Evolutionary conservation across 441 rosid species (phyloP).

Genomic region (Gossypium davidsonii): DNA sequence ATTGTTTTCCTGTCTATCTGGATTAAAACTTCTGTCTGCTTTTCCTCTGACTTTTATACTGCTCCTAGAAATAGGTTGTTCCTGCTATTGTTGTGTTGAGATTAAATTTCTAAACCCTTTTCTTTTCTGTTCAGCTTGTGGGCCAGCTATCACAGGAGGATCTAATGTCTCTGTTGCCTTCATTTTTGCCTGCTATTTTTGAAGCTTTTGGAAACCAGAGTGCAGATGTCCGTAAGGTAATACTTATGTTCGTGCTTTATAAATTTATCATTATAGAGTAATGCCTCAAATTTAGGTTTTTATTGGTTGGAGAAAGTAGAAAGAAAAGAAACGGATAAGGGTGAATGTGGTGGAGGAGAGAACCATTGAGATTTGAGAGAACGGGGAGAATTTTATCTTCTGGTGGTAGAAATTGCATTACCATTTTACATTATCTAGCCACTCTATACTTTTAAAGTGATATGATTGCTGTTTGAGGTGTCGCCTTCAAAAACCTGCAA

Average conservation of each 20-base stretch:
- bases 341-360: neutral
- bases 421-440: neutral
- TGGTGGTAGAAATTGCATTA: neutral
- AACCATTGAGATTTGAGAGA: neutral
- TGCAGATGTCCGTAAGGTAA: conserved; percentile 98
- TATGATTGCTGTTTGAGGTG: neutral
- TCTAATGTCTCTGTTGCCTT: conserved; percentile 68
- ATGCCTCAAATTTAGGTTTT: neutral
- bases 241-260: neutral
- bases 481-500: neutral
- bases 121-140: conserved; percentile 58
- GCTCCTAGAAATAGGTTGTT: neutral
- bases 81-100: neutral
- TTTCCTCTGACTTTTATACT: neutral
- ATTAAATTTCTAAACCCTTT: neutral
- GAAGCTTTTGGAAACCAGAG: conserved; percentile 97
- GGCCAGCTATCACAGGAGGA: conserved; percentile 88
- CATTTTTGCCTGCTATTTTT: conserved; percentile 85
- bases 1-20: neutral
- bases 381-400: neutral
- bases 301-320: neutral
- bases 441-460: neutral
- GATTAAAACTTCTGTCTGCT: neutral
- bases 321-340: neutral
- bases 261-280: neutral